Evolutionary conservation across 139 green algal species (phyloP).

Genomic region (Desmodesmus armatus): DNA sequence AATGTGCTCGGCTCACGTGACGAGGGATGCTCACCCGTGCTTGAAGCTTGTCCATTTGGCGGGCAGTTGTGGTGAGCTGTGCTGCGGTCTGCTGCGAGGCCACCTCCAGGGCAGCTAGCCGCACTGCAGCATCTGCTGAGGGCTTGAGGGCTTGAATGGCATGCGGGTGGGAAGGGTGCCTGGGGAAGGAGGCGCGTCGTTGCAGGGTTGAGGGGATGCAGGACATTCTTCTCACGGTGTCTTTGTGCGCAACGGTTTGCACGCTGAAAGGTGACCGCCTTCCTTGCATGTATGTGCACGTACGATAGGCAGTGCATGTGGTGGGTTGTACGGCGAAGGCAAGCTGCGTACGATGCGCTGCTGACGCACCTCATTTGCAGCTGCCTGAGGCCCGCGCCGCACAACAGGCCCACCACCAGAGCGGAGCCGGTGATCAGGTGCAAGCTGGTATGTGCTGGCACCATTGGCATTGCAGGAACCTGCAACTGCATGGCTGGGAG

Average conservation of each 20-base stretch:
- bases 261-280: background rate
- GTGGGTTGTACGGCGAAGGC: too few relatives aligned
- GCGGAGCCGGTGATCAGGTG: background rate
- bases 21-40: slow-evolving; percentile 23
- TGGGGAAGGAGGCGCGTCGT: too few relatives aligned
- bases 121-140: slow-evolving; percentile 25
- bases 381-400: slow-evolving; percentile 5
- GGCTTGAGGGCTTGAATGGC: background rate
- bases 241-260: too few relatives aligned
- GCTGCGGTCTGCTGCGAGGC: slow-evolving; percentile 19
- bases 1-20: too few relatives aligned
- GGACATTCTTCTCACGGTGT: too few relatives aligned
- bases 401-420: slow-evolving; percentile 20
- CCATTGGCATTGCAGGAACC: background rate
- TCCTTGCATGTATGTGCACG: too few relatives aligned
- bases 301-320: too few relatives aligned
- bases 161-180: too few relatives aligned
- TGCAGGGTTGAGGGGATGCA: too few relatives aligned
- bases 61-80: background rate
- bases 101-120: slow-evolving; percentile 14
- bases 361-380: too few relatives aligned
- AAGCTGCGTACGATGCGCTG: too few relatives aligned
- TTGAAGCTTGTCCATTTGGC: slow-evolving; percentile 38
- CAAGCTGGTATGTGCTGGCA: too few relatives aligned
- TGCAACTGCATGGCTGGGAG: background rate